Conservation (phyloP, 192 early-diverging fungal species). For the Coemansia sp. region DNA sequence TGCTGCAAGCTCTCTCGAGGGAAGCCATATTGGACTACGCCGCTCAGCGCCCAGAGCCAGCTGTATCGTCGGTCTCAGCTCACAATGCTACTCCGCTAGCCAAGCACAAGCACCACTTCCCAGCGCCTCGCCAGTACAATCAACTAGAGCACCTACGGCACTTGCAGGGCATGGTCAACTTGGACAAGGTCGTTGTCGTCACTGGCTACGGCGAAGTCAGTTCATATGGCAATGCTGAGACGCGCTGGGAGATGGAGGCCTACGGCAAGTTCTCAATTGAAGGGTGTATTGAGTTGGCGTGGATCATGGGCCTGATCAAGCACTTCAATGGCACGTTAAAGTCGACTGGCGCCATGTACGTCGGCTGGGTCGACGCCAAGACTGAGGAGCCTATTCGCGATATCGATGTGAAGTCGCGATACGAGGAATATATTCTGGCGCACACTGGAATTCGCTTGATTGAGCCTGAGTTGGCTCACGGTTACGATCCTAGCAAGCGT, state of each 20-base stretch:
- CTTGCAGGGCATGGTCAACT: slow-evolving; percentile 77
- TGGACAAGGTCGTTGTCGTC: slow-evolving; percentile 88
- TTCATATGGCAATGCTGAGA: slow-evolving; percentile 86
- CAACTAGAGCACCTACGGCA: slow-evolving; percentile 66
- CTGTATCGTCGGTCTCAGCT: neutral
- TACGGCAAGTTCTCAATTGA: slow-evolving; percentile 57
- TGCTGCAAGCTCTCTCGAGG: neutral
- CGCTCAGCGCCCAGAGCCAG: neutral
- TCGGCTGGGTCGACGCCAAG: slow-evolving; percentile 88
- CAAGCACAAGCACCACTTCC: slow-evolving; percentile 89
- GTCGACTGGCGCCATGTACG: slow-evolving; percentile 14
- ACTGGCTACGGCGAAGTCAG: slow-evolving; percentile 92
- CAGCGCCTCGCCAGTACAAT: slow-evolving; percentile 66
- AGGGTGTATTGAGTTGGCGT: slow-evolving; percentile 92
- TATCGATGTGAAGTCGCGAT: slow-evolving; percentile 83
- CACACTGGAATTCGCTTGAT: slow-evolving; percentile 65
- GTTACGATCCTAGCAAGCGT: slow-evolving; percentile 87
- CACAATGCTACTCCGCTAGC: slow-evolving; percentile 64
- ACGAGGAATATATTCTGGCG: slow-evolving; percentile 84
- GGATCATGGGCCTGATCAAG: slow-evolving; percentile 95
- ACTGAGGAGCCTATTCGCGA: slow-evolving; percentile 84
- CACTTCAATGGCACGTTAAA: slow-evolving; percentile 65
- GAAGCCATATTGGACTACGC: neutral
- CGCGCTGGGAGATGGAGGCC: slow-evolving; percentile 96
- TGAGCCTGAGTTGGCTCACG: slow-evolving; percentile 81